Conservation (phyloP, 73 alveolate species). For the Symbiodinium pilosum region DNA sequence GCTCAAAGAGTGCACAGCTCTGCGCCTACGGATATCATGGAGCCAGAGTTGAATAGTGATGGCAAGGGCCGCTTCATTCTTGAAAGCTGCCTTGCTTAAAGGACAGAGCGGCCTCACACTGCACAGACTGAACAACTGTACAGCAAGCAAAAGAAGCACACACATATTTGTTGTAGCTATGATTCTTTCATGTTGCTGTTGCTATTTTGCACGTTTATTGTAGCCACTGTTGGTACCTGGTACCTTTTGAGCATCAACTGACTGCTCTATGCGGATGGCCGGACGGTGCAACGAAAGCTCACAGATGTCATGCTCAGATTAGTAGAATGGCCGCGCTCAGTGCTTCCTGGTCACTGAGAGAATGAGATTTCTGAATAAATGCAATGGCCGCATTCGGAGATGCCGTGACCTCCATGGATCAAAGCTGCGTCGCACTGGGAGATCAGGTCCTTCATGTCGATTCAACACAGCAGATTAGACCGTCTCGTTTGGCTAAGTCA, state of each 20-base stretch:
- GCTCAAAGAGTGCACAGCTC: background rate
- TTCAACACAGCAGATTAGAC: background rate
- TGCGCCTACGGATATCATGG: conserved; percentile 11
- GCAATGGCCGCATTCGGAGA: conserved; percentile 8
- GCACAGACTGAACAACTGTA: too few species aligned
- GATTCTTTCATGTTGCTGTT: too few species aligned
- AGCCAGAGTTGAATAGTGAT: background rate
- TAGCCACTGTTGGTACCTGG: too few species aligned
- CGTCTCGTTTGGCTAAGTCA: background rate
- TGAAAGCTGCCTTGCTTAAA: background rate
- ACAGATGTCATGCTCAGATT: background rate
- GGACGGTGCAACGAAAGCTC: background rate
- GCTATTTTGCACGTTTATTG: too few species aligned
- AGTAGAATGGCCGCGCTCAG: background rate
- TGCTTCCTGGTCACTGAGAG: too few species aligned
- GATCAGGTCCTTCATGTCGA: conserved; percentile 1
- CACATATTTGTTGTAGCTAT: too few species aligned
- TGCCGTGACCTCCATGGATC: conserved; percentile 25
- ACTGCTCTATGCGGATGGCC: too few species aligned
- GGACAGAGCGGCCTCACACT: too few species aligned
- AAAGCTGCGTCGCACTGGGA: conserved; percentile 14
- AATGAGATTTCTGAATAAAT: too few species aligned
- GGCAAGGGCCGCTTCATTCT: conserved; percentile 24
- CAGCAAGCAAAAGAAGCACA: too few species aligned
- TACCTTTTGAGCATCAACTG: too few species aligned